These are phyloP conservation scores for Alternaria panax DNA, from an alignment of 2,329 filamentous ascomycete species.

Conservation along the genomic window DNA sequence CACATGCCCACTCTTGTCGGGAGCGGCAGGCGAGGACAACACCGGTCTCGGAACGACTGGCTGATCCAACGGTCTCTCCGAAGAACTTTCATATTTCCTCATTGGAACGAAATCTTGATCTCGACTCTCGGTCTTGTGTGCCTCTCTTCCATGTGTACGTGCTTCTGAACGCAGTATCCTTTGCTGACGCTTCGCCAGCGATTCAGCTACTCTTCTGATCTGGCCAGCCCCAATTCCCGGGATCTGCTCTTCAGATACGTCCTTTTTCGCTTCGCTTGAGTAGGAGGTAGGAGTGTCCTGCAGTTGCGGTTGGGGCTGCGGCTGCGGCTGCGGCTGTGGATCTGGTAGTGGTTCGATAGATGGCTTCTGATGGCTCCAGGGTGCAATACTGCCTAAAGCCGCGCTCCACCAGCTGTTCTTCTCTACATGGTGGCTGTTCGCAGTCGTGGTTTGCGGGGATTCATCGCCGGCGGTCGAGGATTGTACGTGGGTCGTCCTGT, in stretches of 20 bases:
- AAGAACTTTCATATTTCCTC: not conserved
- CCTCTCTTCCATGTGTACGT: not conserved
- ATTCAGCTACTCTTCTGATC: not conserved
- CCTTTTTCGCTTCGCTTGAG: not conserved
- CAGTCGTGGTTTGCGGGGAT: conserved; percentile 6
- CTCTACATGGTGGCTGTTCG: not conserved
- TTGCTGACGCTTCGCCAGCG: not conserved
- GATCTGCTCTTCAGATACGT: not conserved
- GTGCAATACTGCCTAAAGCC: not conserved
- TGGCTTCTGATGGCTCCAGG: not conserved
- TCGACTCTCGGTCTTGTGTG: not conserved
- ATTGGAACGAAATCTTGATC: not conserved
- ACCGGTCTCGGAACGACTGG: not conserved
- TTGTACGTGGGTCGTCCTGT: conserved; percentile 25
- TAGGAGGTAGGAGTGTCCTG: not conserved
- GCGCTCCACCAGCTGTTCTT: conserved; percentile 13
- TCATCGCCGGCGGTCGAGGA: conserved; percentile 21
- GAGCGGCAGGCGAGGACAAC: not conserved
- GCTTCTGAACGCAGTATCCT: not conserved
- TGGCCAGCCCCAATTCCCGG: not conserved
- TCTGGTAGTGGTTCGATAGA: conserved; percentile 1
- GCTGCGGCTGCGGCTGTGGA: not conserved
- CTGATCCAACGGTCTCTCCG: not conserved
- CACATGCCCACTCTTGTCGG: not conserved
- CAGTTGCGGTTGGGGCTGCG: not conserved